phyloP scores from a whole-genome alignment of 1,139 yeast species.

The Pichia sp. region DNA sequence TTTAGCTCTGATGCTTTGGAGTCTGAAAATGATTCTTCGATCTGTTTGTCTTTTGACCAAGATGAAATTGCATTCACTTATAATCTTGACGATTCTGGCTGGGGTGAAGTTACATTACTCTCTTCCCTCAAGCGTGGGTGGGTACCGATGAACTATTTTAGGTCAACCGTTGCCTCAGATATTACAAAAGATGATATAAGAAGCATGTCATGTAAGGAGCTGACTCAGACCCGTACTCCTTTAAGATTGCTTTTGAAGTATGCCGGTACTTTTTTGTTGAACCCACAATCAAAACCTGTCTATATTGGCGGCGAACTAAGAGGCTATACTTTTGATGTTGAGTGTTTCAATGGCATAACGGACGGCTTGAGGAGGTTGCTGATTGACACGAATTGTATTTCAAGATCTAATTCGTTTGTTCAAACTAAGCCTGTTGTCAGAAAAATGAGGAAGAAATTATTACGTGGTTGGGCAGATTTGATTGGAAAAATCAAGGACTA shows the following conservation, averaged over 20 bases:
- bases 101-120: constrained; percentile 91
- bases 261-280: constrained; percentile 68
- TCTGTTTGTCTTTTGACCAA: constrained; percentile 77
- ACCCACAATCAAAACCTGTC: constrained; percentile 52
- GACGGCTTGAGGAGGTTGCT: constrained; percentile 79
- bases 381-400: constrained; percentile 76
- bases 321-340: constrained; percentile 39
- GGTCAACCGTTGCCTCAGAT: constrained; percentile 49
- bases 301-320: constrained; percentile 39
- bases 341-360: constrained; percentile 54
- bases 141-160: constrained; percentile 93
- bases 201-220: constrained; percentile 15
- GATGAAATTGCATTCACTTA: constrained; percentile 85
- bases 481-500: constrained; percentile 84
- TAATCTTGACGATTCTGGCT: constrained; percentile 86
- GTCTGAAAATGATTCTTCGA: constrained; percentile 62
- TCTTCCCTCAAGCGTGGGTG: constrained; percentile 80
- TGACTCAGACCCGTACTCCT: constrained; percentile 42
- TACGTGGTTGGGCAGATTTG: constrained; percentile 87
- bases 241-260: constrained; percentile 62
- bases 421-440: constrained; percentile 65
- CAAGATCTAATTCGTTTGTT: constrained; percentile 77
- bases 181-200: constrained; percentile 29
- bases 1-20: constrained; percentile 70
- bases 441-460: constrained; percentile 68